Conservation (phyloP, 139 green algal genomes). For the Volvox reticuliferus region DNA sequence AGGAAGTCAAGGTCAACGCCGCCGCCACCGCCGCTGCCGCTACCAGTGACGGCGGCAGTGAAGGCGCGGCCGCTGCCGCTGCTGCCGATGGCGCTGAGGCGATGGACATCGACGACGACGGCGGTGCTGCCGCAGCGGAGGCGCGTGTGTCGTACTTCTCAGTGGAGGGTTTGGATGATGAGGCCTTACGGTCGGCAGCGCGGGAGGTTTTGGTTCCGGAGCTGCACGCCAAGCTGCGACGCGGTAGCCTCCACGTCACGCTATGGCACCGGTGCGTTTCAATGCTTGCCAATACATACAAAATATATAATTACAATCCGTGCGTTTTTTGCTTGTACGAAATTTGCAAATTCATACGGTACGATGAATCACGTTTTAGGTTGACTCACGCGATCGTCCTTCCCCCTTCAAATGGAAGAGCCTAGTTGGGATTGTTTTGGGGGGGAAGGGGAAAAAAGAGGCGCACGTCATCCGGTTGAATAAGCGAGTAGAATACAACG, state of each 20-base stretch:
- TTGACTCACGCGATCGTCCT: too few relatives aligned
- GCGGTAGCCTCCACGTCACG: conserved; percentile 43
- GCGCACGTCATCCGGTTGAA: too few relatives aligned
- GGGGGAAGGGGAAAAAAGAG: too few relatives aligned
- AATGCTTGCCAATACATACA: too few relatives aligned
- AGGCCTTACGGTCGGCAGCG: conserved; percentile 38
- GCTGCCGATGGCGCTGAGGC: neutral
- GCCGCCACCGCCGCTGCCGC: neutral
- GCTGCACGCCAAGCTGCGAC: conserved; percentile 22
- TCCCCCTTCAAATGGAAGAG: too few relatives aligned
- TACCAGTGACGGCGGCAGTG: neutral
- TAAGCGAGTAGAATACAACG: too few relatives aligned
- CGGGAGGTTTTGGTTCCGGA: conserved; percentile 14
- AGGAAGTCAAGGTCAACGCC: neutral
- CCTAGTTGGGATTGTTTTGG: too few relatives aligned
- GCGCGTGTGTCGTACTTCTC: conserved; percentile 42
- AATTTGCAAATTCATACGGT: too few relatives aligned
- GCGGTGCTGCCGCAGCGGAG: neutral
- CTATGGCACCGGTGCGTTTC: conserved; percentile 53
- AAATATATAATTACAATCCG: too few relatives aligned
- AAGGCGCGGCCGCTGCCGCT: neutral
- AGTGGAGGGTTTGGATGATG: conserved; percentile 32
- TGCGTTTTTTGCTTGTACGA: too few relatives aligned
- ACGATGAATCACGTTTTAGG: too few relatives aligned
- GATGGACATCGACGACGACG: neutral